Percentiles rank a stretch among this genome's conserved stretches.
phyloP scores from a whole-genome alignment of 1,284 basidiomycete genomes.

The Gymnopus androsaceus region DNA sequence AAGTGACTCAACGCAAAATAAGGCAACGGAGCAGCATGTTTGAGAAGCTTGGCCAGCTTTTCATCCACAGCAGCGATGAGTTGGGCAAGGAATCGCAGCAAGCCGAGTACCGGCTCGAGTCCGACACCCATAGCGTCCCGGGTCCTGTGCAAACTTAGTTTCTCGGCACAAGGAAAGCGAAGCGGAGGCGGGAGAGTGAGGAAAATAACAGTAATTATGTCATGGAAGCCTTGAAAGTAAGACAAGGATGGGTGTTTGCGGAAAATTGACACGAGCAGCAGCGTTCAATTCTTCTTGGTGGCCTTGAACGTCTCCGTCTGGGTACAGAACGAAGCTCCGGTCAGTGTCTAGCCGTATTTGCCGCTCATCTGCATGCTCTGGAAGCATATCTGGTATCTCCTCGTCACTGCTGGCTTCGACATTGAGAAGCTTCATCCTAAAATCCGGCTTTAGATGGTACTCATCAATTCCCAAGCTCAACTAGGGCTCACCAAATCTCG shows the following conservation, averaged over 20 bases:
- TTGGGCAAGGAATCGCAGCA: conserved; percentile 76
- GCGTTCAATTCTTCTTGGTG: conserved; percentile 66
- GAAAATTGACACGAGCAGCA: conserved; percentile 78
- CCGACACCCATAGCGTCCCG: conserved; percentile 88
- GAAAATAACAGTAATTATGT: conserved; percentile 85
- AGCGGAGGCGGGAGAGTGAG: conserved; percentile 71
- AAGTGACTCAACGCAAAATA: conserved; percentile 90
- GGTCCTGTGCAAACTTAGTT: conserved; percentile 79
- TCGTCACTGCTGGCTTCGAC: conserved; percentile 23
- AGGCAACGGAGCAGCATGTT: conserved; percentile 55
- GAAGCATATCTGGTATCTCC: conserved; percentile 7
- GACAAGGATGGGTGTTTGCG: conserved; percentile 70
- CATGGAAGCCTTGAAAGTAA: conserved; percentile 96
- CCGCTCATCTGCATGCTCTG: conserved; percentile 73
- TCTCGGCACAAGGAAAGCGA: conserved; percentile 62
- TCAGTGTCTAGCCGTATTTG: conserved; percentile 87
- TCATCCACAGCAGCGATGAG: conserved; percentile 73
- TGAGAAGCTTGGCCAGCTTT: conserved; percentile 55
- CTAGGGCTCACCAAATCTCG: conserved; percentile 54
- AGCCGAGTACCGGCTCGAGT: conserved; percentile 83
- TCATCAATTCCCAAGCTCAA: background rate
- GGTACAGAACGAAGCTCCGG: conserved; percentile 87
- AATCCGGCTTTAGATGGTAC: conserved; percentile 4
- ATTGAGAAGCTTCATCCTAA: conserved; percentile 52
- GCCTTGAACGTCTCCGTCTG: conserved; percentile 62